Evolutionary conservation across 2,329 filamentous ascomycete species (phyloP), one percentile per base, ranked within the genome.

Genomic region (Monilinia fructicola): DNA sequence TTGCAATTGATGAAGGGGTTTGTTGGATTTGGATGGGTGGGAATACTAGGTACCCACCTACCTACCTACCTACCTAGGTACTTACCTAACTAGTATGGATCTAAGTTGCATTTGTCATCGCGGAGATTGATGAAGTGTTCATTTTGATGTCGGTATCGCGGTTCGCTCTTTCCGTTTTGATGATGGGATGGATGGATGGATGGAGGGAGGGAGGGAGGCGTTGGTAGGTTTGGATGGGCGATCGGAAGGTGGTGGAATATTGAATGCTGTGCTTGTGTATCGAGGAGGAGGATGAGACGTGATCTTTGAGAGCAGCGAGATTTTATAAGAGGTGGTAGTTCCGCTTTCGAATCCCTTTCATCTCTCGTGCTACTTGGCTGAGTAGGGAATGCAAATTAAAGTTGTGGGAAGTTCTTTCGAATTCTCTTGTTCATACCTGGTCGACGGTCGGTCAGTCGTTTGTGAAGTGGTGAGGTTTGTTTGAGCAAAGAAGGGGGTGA

Each of bases 251-350:
- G 12, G 1, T 53, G 14, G 26, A 44, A n/a, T 58, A 58, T 58
- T 16, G 40, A 58, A 58, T 58, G 55, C 16, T 42, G 40, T 42
- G 12, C 40, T 59, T 46, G 55, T 59, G 55, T 46, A 59, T 46
- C 26, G 18, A 26, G 26, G 26, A n/a, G 46, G 55, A 21, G 21
- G 26, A 21, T 10, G 21, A n/a, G 5, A 58, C 21, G 1, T 40
- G 5, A 31, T 44, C 7, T 48, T n/a, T 10, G n/a, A n/a, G 28
- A 23, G 7, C 21, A 16, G 28, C 18, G 6, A 21, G n/a, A 35
- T 48, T 14, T 35, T 48, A 48, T 48, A 59, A 31, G 7, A 59
- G 5, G 26, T 48, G 26, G 42, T 10, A 59, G 42, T 59, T 11
- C 21, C 21, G 26, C 56, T 23, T 35, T 21, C 7, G 31, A 10